A percentile compares a stretch with the other conserved stretches of the same genome.
Evolutionary conservation across 257 asterid genomes (phyloP).

Genomic region (Orobanche coerulescens): DNA sequence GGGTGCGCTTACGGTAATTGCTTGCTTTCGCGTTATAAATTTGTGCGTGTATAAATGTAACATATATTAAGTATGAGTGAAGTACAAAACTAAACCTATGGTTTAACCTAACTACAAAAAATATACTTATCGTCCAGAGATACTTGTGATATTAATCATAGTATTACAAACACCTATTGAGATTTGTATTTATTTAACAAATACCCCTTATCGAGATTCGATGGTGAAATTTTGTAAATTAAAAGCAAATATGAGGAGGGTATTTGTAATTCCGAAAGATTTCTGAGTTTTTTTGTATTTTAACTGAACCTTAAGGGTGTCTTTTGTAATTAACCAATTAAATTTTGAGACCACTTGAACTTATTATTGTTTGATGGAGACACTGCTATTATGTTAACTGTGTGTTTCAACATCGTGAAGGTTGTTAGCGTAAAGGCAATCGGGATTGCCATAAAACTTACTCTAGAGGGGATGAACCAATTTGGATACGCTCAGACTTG

Average conservation of each 20-base stretch:
- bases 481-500: slow-evolving; percentile 57
- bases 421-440: slow-evolving; percentile 73
- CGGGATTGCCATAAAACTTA: slow-evolving; percentile 67
- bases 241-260: no score
- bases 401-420: slow-evolving; percentile 25
- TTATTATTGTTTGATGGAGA: neutral
- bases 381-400: neutral
- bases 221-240: no score
- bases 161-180: no score
- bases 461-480: slow-evolving; percentile 60
- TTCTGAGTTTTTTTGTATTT: no score
- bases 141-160: no score
- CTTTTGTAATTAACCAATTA: neutral
- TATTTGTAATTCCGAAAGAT: no score
- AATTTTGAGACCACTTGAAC: neutral
- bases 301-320: no score
- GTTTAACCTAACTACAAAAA: neutral
- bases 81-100: neutral
- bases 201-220: no score
- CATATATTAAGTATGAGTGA: no score
- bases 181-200: no score
- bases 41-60: neutral
- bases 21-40: slow-evolving; percentile 8
- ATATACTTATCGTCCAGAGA: neutral
- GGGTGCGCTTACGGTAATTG: slow-evolving; percentile 48